phyloP scores from a whole-genome alignment of 2,329 filamentous ascomycete genomes.

The Penicillium occitanis region DNA sequence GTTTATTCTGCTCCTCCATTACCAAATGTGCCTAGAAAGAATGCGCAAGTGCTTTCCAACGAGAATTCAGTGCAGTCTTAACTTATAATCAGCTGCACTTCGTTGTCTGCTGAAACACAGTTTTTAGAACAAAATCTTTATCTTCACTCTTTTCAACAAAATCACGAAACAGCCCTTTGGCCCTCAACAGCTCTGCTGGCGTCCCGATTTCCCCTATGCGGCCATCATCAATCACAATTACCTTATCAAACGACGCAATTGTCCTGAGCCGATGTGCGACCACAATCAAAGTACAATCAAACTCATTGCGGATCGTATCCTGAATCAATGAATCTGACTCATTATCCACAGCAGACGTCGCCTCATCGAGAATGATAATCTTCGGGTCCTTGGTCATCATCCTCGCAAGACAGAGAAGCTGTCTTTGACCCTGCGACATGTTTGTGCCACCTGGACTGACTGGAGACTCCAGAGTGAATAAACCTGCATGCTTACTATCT shows the following conservation, averaged over 20 bases:
- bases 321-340: constrained; percentile 70
- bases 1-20: not conserved
- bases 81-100: not conserved
- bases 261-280: constrained; percentile 72
- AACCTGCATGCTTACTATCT: constrained; percentile 14
- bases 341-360: constrained; percentile 73
- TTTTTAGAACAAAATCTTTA: not conserved
- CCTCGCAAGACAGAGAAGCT: constrained; percentile 71
- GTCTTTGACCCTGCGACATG: constrained; percentile 71
- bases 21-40: not conserved
- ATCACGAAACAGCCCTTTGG: not conserved
- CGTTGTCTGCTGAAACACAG: not conserved
- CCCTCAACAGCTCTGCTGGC: constrained; percentile 10
- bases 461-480: constrained; percentile 54
- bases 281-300: constrained; percentile 63
- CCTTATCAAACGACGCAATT: constrained; percentile 70
- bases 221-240: constrained; percentile 56
- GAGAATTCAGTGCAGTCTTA: not conserved
- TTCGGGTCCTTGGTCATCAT: constrained; percentile 68
- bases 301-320: constrained; percentile 67
- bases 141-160: constrained; percentile 5
- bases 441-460: constrained; percentile 74
- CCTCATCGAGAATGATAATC: constrained; percentile 74
- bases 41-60: not conserved
- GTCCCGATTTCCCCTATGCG: not conserved